phyloP scores from a whole-genome alignment of 371 early-diverging fungal species.

The Mortierella sp. region DNA sequence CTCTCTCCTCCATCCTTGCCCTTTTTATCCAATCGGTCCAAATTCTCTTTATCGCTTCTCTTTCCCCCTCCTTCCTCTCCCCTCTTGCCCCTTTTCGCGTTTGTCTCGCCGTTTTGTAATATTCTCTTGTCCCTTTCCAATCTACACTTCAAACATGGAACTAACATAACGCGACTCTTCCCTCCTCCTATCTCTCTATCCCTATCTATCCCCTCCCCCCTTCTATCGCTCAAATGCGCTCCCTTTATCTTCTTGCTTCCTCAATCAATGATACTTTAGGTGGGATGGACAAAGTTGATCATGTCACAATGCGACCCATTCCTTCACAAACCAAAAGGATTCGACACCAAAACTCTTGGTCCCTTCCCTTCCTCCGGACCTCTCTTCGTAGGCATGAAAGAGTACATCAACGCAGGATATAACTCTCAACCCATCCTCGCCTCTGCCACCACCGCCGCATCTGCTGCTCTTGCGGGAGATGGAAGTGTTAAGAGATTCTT shows the following conservation, averaged over 20 bases:
- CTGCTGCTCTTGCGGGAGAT: not conserved
- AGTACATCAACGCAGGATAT: not conserved
- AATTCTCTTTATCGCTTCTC: too few relatives aligned
- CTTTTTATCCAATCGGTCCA: too few relatives aligned
- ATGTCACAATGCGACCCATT: conserved; percentile 12
- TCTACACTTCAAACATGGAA: too few relatives aligned
- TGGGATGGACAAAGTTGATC: conserved; percentile 6
- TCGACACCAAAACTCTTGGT: conserved; percentile 15
- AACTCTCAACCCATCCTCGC: not conserved
- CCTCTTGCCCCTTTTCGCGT: too few relatives aligned
- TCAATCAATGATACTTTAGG: not conserved
- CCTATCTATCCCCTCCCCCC: not conserved
- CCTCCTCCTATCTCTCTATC: not conserved
- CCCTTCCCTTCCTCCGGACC: not conserved
- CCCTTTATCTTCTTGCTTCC: not conserved
- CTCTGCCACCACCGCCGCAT: not conserved
- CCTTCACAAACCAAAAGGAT: conserved; percentile 14
- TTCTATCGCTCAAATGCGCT: not conserved
- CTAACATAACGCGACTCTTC: too few relatives aligned
- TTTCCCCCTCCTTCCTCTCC: too few relatives aligned
- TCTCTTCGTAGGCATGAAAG: not conserved
- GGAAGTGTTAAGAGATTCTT: not conserved
- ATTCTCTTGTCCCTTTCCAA: too few relatives aligned
- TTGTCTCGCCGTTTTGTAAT: too few relatives aligned
- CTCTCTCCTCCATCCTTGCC: too few relatives aligned